Evolutionary conservation across 164 flowering plant species (phyloP).

Genomic region (Annona squamosa): DNA sequence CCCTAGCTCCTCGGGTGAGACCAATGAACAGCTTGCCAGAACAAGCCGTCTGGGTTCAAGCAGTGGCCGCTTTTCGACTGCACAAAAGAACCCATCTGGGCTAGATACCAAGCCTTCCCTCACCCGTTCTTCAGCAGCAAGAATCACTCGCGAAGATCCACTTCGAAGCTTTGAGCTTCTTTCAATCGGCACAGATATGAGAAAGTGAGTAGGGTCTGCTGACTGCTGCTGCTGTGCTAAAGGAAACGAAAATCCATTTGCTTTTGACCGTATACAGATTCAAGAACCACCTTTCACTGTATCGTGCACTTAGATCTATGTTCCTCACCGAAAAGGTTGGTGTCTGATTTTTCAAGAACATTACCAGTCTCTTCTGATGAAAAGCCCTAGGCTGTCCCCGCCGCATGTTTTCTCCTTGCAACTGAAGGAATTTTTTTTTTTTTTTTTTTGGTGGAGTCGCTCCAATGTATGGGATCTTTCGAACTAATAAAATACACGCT

Average conservation of each 20-base stretch:
- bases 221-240: too few relatives aligned
- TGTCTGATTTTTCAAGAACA: background rate
- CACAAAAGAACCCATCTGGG: slow-evolving; percentile 32
- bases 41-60: slow-evolving; percentile 18
- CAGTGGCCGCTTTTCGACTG: slow-evolving; percentile 26
- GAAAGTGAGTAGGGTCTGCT: slow-evolving; percentile 20
- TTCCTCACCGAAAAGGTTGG: background rate
- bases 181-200: slow-evolving; percentile 38
- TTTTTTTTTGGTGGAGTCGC: background rate
- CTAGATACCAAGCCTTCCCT: slow-evolving; percentile 29
- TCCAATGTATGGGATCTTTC: slow-evolving; percentile 6
- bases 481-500: slow-evolving; percentile 3
- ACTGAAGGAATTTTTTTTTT: background rate
- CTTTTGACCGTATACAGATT: too few relatives aligned
- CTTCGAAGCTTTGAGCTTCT: slow-evolving; percentile 44
- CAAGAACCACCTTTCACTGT: too few relatives aligned
- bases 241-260: too few relatives aligned
- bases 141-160: slow-evolving; percentile 27
- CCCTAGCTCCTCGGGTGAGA: slow-evolving; percentile 26
- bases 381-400: background rate
- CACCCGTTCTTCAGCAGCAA: slow-evolving; percentile 22
- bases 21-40: slow-evolving; percentile 15
- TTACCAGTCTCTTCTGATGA: slow-evolving; percentile 5
- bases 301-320: background rate
- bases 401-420: background rate